Evolutionary conservation across 1,139 yeast genomes (phyloP).

Genomic region (Nakaseomyces delphensis): DNA sequence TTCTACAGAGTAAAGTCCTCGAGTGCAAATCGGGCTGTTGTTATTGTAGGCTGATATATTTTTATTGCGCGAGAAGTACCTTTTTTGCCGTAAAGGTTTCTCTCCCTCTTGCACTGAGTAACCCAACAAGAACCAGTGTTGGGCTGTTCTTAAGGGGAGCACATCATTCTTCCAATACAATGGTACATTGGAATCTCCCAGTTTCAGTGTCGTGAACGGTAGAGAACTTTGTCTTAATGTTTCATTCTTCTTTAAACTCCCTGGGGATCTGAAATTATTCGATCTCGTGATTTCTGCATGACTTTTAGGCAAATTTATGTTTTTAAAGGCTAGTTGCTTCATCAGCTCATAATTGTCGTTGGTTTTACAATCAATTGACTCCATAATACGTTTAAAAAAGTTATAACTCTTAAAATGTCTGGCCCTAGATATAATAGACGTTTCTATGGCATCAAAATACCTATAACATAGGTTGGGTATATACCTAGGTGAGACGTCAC

Average conservation of each 20-base stretch:
- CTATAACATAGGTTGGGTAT: conserved; percentile 17
- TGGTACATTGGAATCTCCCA: conserved; percentile 5
- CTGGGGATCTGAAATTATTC: conserved; percentile 14
- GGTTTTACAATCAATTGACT: conserved; percentile 5
- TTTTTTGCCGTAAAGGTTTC: conserved; percentile 16
- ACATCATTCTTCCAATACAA: conserved; percentile 19
- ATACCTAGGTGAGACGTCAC: conserved; percentile 23
- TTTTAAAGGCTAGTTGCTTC: conserved; percentile 13
- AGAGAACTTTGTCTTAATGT: conserved; percentile 8
- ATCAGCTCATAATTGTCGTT: conserved; percentile 7
- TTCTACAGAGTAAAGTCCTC: conserved; percentile 18
- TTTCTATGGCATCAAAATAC: conserved; percentile 13
- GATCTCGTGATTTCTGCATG: conserved; percentile 14
- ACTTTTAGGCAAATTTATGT: conserved; percentile 14
- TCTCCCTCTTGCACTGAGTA: conserved; percentile 13
- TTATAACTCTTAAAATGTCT: conserved; percentile 12
- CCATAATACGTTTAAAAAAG: conserved; percentile 8
- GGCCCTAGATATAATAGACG: conserved; percentile 9
- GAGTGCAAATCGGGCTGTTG: conserved; percentile 8
- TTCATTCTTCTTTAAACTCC: conserved; percentile 14
- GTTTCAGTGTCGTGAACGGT: conserved; percentile 4
- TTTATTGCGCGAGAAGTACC: conserved; percentile 9
- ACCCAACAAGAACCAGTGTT: conserved; percentile 26
- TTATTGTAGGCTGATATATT: conserved; percentile 6
- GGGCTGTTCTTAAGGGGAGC: conserved; percentile 16